A percentile compares a stretch with the other conserved stretches of the same genome.
Conservation (phyloP, 2,329 filamentous ascomycete genomes). For the Aspergillus quadrilineatus region DNA sequence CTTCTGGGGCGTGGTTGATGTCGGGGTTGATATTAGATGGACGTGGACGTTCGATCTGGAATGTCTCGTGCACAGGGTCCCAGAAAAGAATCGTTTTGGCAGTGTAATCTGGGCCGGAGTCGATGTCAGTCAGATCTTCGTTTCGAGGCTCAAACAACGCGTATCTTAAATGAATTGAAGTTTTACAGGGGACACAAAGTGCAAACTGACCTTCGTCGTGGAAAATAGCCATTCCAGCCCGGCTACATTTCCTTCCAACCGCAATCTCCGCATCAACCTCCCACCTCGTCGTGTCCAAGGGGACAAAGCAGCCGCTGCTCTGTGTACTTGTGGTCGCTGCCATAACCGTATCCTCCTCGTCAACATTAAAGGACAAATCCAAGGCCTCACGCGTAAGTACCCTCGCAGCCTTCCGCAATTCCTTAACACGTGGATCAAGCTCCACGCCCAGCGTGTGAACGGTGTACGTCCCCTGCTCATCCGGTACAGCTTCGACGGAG, state of each 20-base stretch:
- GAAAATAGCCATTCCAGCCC: constrained; percentile 32
- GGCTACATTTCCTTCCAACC: constrained; percentile 25
- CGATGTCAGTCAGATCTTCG: constrained; percentile 21
- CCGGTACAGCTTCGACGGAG: constrained; percentile 37
- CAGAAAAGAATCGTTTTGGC: constrained; percentile 41
- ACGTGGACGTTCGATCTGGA: constrained; percentile 40
- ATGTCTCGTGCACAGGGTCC: constrained; percentile 38
- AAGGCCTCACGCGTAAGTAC: background rate
- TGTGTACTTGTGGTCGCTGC: too few species aligned
- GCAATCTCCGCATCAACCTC: constrained; percentile 29
- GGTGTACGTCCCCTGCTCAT: constrained; percentile 33
- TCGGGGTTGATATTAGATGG: constrained; percentile 21
- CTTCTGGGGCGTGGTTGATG: constrained; percentile 38
- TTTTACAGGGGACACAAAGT: background rate
- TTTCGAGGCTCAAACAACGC: too few species aligned
- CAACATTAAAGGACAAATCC: background rate
- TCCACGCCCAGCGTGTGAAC: constrained; percentile 46
- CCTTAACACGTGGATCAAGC: constrained; percentile 28
- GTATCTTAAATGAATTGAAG: constrained; percentile 2
- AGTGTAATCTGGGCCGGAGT: background rate
- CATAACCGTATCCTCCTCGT: background rate
- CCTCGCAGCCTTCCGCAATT: constrained; percentile 27
- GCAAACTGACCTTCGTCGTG: constrained; percentile 19
- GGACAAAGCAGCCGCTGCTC: background rate
- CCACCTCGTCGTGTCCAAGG: constrained; percentile 23